These are phyloP conservation scores for Leishmania lainsoni DNA, from an alignment of 208 protist species.

Conservation along the genomic window DNA sequence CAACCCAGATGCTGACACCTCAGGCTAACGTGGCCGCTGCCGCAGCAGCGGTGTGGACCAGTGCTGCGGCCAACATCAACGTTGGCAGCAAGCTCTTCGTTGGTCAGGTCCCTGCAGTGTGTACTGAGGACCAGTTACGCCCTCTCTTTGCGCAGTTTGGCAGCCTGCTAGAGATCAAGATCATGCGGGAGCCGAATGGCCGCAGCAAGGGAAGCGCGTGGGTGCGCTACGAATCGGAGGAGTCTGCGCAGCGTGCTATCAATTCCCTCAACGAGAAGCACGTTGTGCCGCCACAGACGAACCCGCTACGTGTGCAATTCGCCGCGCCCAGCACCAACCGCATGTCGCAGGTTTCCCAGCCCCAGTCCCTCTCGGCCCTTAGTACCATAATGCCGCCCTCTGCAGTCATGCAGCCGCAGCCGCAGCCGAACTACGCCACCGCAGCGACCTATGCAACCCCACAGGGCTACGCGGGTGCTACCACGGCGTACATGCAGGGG, in stretches of 20 bases:
- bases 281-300: conserved; percentile 85
- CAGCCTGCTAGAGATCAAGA: conserved; percentile 73
- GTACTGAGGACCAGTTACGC: conserved; percentile 79
- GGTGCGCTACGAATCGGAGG: conserved; percentile 78
- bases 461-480: conserved; percentile 24
- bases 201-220: conserved; percentile 83
- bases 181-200: conserved; percentile 81
- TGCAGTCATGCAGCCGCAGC: conserved; percentile 8
- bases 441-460: conserved; percentile 15
- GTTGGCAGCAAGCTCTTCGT: conserved; percentile 86
- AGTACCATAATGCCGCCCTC: conserved; percentile 16
- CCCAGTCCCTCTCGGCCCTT: conserved; percentile 19
- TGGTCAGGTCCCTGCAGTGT: conserved; percentile 85
- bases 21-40: conserved; percentile 7
- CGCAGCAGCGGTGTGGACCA: conserved; percentile 19
- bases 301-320: conserved; percentile 79
- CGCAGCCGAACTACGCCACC: conserved; percentile 13
- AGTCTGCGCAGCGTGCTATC: conserved; percentile 68
- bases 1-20: conserved; percentile 24
- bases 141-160: conserved; percentile 77
- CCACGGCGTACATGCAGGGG: conserved; percentile 27
- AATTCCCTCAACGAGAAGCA: conserved; percentile 74
- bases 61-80: conserved; percentile 42
- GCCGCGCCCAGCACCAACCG: conserved; percentile 44
- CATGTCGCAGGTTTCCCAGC: conserved; percentile 16